Evolutionary conservation across 306 rosid species (phyloP), one percentile per base, ranked within the genome.

Genomic region (Medicago arabica): DNA sequence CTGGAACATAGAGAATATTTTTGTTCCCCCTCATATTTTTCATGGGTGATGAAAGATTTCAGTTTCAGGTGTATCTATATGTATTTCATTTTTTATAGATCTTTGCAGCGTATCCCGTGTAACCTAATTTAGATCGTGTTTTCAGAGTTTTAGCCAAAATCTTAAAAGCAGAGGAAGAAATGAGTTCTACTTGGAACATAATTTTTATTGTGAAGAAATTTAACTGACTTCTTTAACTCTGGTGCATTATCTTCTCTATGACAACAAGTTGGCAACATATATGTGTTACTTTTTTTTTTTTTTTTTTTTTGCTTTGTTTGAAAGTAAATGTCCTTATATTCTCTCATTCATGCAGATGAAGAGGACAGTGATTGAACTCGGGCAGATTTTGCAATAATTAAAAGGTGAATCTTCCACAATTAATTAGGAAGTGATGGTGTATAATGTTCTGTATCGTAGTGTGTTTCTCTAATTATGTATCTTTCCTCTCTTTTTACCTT

Each of bases 281-380:
- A 63, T 67, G 75, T 44, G 55, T 60, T 66, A 10, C 57, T 67
- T 59, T 59, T 23, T 1, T 1, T 23, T 23, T 1, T 1, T 23
- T 23, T 23, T 2, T 13, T 16, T 67, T 53, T 63, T 39, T 7
- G 39, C 40, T 17, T 31, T 77, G 58, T 69, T 49, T 40, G 57
- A 53, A 64, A 55, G 65, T 57, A 40, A 40, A 15, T 54, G 75
- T 31, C 72, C 63, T 69, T 66, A 75, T 25, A 69, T 71, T 34
- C 60, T 44, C 67, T 74, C 62, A 38, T 73, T 23, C 69, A 17
- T 68, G 85, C 93, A 89, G 95, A 86, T 68, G 91, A 82, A 55
- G 90, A 89, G 17, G 95, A 86, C 86, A 87, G 92, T 64, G 95
- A 89, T 76, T 89, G 72, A 80, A 66, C 49, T 51, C 25, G 43